Percentiles rank a stretch among this genome's conserved stretches.
These are phyloP conservation scores for Kwoniella dendrophila DNA, from an alignment of 768 basidiomycete species.

Conservation along the genomic window DNA sequence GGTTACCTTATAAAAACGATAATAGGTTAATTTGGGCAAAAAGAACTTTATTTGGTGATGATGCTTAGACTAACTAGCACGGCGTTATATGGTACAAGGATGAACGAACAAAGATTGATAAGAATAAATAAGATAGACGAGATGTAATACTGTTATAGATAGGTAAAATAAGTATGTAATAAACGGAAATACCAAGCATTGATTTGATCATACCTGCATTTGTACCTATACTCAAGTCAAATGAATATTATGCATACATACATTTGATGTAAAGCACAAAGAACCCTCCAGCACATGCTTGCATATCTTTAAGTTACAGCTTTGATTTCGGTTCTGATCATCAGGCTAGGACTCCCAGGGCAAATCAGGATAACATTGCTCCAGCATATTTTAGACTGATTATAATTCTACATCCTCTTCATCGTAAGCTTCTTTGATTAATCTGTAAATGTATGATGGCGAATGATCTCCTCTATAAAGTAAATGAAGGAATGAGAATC, in stretches of 20 bases:
- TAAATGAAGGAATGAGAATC: neutral
- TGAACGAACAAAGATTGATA: too few relatives aligned
- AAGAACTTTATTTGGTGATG: conserved; percentile 15
- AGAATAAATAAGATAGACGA: too few relatives aligned
- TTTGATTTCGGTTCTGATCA: too few relatives aligned
- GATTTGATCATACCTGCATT: neutral
- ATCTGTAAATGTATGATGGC: conserved; percentile 79
- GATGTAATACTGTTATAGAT: too few relatives aligned
- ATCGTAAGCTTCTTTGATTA: conserved; percentile 92
- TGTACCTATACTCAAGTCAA: neutral
- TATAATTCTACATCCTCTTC: conserved; percentile 83
- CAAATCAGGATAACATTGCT: neutral
- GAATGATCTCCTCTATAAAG: conserved; percentile 84
- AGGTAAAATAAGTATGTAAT: neutral
- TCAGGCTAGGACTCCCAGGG: too few relatives aligned
- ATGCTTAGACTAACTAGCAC: neutral
- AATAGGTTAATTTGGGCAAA: conserved; percentile 37
- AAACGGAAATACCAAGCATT: neutral
- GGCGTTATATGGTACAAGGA: too few relatives aligned
- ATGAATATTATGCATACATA: neutral
- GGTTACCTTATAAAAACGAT: conserved; percentile 46
- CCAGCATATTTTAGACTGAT: neutral
- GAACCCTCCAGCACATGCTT: too few relatives aligned
- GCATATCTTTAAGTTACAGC: too few relatives aligned
- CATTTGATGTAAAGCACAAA: too few relatives aligned